Evolutionary conservation across 23 red algal genomes (phyloP), one percentile per base, ranked within the genome.

Genomic region (Gracilaria caudata): DNA sequence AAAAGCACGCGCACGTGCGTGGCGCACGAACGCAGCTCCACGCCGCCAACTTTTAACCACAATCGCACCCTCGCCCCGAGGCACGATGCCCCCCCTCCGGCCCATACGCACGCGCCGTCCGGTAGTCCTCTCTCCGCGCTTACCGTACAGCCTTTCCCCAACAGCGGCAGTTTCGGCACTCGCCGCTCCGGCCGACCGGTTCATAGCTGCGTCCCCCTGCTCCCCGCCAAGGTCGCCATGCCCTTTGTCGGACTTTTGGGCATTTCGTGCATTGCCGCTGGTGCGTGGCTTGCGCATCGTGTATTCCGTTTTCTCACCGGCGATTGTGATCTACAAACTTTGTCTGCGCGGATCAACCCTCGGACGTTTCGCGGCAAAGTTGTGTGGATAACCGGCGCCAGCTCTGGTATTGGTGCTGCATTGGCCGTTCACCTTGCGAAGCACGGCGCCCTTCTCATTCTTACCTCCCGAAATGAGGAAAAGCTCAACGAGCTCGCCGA

Each of bases 371-470:
- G 32, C 19, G 73, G 81, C 38, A 78, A 81, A 41, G 92, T 94
- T 44, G 92, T 46, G 40, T 88, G 82, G 83, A 82, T 94, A 38
- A 94, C 92, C 13, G 92, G 92, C 37, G 82, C 92, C 30, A 79
- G 79, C 40, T 38, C 56, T 44, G 92, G 92, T n/a, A 82, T 94
- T 28, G 92, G 92, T 37, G 58, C 40, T 3, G 92, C 92, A 4
- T 38, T 82, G 33, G 92, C 92, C 24, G 51, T 81, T 38, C 75
- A 46, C 4, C 77, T 94, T 53, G 82, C 78, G 4, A 64, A 70
- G 35, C 66, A 81, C 33, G 92, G 92, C 38, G 92, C 81, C 64
- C 65, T 80, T 20, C 73, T 94, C 6, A 81, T 94, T 66, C 82
- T 94, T 37, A 83, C 82, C 51, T 78, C 83, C 30, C 82, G 92